A percentile compares a stretch with the other conserved stretches of the same genome.
Conservation (phyloP, 2,329 filamentous ascomycete species). For the Penicillium sumatraense region DNA sequence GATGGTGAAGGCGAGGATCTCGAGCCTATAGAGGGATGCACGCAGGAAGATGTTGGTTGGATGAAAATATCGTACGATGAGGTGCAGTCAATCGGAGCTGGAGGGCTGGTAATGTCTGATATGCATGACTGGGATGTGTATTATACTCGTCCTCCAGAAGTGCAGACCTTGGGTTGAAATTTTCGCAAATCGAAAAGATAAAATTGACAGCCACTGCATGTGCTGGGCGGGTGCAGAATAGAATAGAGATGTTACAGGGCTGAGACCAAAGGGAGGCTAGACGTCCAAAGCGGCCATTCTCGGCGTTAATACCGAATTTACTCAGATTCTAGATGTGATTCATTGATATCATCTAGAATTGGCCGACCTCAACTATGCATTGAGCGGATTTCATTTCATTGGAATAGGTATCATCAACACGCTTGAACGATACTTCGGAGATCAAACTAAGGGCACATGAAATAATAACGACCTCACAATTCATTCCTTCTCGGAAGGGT, state of each 20-base stretch:
- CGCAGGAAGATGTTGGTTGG: constrained; percentile 20
- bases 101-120: constrained; percentile 5
- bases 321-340: neutral
- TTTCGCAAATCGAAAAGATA: too few species aligned
- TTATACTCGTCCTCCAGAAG: constrained; percentile 11
- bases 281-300: too few species aligned
- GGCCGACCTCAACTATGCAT: too few species aligned
- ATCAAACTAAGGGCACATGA: too few species aligned
- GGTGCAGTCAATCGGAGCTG: neutral
- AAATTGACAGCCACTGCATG: too few species aligned
- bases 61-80: constrained; percentile 17
- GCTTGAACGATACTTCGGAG: too few species aligned
- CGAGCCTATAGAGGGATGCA: constrained; percentile 19
- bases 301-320: neutral
- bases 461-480: neutral
- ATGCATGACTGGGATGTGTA: constrained; percentile 13
- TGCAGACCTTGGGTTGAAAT: neutral
- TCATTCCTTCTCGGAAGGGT: neutral
- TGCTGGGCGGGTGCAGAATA: too few species aligned
- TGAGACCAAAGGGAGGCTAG: too few species aligned
- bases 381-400: too few species aligned
- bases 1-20: constrained; percentile 7
- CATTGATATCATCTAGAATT: too few species aligned
- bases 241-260: too few species aligned
- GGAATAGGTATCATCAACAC: too few species aligned